Base-by-base conservation (phyloP, 176 grass and related monocot species). In the Zoysia japonica region DNA sequence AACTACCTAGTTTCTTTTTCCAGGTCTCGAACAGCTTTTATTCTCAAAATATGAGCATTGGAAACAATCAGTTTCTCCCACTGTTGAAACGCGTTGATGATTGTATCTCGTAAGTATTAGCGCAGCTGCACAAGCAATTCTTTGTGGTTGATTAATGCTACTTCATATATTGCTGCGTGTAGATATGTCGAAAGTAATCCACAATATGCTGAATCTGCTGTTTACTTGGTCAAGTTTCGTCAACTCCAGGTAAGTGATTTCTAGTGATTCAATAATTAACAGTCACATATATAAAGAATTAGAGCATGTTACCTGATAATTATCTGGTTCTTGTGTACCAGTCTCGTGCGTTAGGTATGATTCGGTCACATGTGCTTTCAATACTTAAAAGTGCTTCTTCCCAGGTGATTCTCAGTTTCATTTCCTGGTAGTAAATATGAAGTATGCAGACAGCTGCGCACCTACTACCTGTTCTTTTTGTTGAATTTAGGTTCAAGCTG, bases 171-270 rank as follows among this genome's bases (percentile, higher is more conserved):
- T 72, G 79, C 72, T 83, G 76, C 61, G 52, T 87, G 61, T 89
- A 99, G 96, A 47, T 99, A 95, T 84, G 90, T 96, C 67, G 90
- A 99, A 80, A 95, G 79, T 75, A 99, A 99, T 83, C 88, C 90
- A 84, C 96, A 95, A 65, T 99, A 99, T 89, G 92, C 88, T 36
- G 96, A 99, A 86, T 99, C 96, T 79, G 80, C 88, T 84, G 96
- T 99, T 86, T 99, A 99, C 73, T 96, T 99, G 73, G 96, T 99
- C 61, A 93, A 99, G 75, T 93, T 99, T 79, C 88, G 90, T 52
- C 95, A 98, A 82, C 89, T 98, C 74, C 95, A 98, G 84, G 95
- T 94, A 82, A 80, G 66, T 55, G 47, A 28, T 54, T 77, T 66
- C 38, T 77, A 19, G 41, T 66, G n/a, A 65, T 54, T 38, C 12